Evolutionary conservation across 169 alveolate genomes (phyloP), one percentile per base, ranked within the genome.

Genomic region (Plasmodium vivax): DNA sequence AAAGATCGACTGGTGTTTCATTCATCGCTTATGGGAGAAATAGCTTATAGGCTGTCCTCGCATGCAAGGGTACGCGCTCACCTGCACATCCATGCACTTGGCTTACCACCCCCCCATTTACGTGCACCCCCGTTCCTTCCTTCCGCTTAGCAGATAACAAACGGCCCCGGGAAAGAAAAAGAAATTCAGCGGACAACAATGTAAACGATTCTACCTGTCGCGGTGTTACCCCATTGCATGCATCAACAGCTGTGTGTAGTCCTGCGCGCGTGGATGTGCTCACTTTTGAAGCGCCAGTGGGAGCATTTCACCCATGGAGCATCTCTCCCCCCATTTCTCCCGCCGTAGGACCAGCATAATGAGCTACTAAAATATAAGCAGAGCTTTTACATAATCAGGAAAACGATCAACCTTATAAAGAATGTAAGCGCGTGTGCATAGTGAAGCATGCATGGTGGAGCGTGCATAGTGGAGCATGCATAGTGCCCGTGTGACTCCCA

Each of bases 301-400:
- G 77, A 68, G 23, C 10, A 62, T 36, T 85, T 75, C 36, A 30
- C 62, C 34, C n/a, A 74, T 14, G n/a, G 30, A 47, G 38, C n/a
- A 62, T 8, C 38, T 9, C 77, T 14, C 77, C 38, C 41, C 32
- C 38, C 27, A 23, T 23, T 23, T 23, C n/a, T 27, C 27, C 77
- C 43, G 2, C 2, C 77, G 74, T 47, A 85, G 84, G 84, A 74
- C 38, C 9, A 23, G 51, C 34, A 84, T 68, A 58, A 88, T 58
- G 94, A 88, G 47, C 19, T 88, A 36, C 73, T 30, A 54, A 88
- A 88, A 79, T 88, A 88, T 88, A 88, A 88, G 16, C 87, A 79
- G 71, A 88, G 94, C 58, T 88, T 88, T 27, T 88, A 88, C 71
- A 77, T 88, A 88, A 88, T 88, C 74, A 75, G 68, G 82, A 88